Conservation (phyloP, 345 rosid species). For the Moricandia moricandioides region DNA sequence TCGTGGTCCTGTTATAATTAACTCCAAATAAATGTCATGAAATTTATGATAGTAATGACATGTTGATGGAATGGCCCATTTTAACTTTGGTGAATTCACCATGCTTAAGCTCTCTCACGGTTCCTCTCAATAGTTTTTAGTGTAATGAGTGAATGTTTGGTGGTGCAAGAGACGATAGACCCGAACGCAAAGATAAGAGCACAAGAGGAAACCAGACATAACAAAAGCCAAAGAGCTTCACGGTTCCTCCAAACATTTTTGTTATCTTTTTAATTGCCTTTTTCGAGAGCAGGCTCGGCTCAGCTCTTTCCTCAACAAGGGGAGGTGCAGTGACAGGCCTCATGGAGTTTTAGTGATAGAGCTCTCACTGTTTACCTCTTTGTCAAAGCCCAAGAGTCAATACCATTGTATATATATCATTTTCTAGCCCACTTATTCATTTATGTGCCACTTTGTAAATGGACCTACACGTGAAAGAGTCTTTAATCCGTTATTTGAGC, state of each 20-base stretch:
- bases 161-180: constrained; percentile 94
- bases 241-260: too few species aligned
- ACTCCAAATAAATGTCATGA: background rate
- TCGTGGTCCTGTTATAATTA: too few species aligned
- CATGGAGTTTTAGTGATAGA: constrained; percentile 62
- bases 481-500: too few species aligned
- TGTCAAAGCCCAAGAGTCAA: too few species aligned
- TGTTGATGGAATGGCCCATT: constrained; percentile 4
- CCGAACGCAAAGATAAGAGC: constrained; percentile 87
- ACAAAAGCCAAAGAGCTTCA: constrained; percentile 81
- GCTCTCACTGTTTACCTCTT: too few species aligned
- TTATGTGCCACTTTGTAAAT: too few species aligned
- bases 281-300: constrained; percentile 40
- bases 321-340: constrained; percentile 53
- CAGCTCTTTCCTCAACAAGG: constrained; percentile 27
- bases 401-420: too few species aligned
- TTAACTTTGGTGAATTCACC: constrained; percentile 97
- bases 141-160: constrained; percentile 41
- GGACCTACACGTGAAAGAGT: too few species aligned
- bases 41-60: too few species aligned
- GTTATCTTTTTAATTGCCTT: too few species aligned
- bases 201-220: constrained; percentile 99
- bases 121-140: constrained; percentile 16
- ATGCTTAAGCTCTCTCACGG: constrained; percentile 99
- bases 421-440: too few species aligned